Evolutionary conservation across 495 filamentous ascomycete species (phyloP), one percentile per base, ranked within the genome.

Genomic region (Annulohypoxylon bovei): DNA sequence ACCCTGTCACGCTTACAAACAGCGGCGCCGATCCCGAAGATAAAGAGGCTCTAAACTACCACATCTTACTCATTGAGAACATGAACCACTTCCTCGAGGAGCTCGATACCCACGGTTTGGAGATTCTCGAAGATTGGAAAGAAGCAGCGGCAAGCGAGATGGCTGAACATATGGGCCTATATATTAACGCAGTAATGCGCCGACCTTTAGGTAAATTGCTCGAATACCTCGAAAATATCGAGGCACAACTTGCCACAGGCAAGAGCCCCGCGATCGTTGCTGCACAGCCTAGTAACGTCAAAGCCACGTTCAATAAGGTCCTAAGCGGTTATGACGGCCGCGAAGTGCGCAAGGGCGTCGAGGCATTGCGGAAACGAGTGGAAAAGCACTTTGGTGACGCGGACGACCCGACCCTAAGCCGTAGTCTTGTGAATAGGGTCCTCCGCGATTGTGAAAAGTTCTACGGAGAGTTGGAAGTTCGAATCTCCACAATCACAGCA

Each of bases 61-160:
- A 98, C 77, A 97, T 98, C 72, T 86, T 97, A 52, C 86, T 98
- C 32, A 98, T 98, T 65, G 95, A 98, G 78, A 98, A 98, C 76
- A 97, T 98, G 95, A 95, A 97, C 76, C 94, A 97, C 77, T 97
- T 95, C 78, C 82, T 94, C 8, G 94, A 98, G 72, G 95, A 98
- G 76, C 89, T 97, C 8, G 91, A 95, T 68, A 83, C 90, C n/a
- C 86, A 88, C 39, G 82, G 82, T 16, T 88, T 94, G 59, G 85
- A 90, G 1, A 88, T 97, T 12, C 84, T 98, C 6, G 88, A 90
- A 65, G 89, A 92, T 65, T 97, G 94, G 92, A 88, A 86, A 72
- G 87, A 88, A 54, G 88, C 88, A 28, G 95, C 95, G 1, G 81
- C 85, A 25, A 84, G 88, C 53, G 95, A 97, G 78, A 88, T 95